Evolutionary conservation across 2,329 filamentous ascomycete species (phyloP), one percentile per base, ranked within the genome.

Genomic region (Fusarium nematophilum): DNA sequence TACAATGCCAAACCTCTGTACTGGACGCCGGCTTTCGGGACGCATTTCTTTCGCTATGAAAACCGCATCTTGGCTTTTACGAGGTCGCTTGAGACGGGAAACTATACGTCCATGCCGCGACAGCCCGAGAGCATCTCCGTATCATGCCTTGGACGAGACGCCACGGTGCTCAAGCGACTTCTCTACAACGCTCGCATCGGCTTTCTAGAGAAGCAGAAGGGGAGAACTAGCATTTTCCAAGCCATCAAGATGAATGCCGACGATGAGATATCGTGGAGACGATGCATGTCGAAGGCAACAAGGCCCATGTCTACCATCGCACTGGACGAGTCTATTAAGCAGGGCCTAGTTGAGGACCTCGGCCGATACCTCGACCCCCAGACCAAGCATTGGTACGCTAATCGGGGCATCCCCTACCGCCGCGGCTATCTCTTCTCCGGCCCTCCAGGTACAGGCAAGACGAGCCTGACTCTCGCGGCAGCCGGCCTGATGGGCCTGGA

Each of bases 401-500:
- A 38, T 2, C 36, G 63, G 10, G 59, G 63, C 5, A 66, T 66
- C 9, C 63, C 63, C 3, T 64, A 64, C n/a, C 59, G 63, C 13
- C 30, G 63, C 2, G 63, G 63, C 3, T 66, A 66, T 29, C 59
- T 66, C 26, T 58, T 66, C 31, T 55, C 57, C 11, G 62, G 63
- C 1, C 59, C 63, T 4, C 63, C 64, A 1, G 64, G 64, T 1
- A 66, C 64, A 2, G 64, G 64, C 10, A 64, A 66, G 33, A 66
- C 50, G 3, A 64, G 61, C 17, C 30, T 61, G 30, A 52, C 62
- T 4, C 49, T 65, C 21, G 62, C 62, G 1, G 49, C 58, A 9
- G 62, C 58, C 21, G 55, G 53, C 1, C 7, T 58, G 1, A 63
- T 63, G 59, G 59, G 59, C 1, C 44, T 63, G 4, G 37, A 62